Base-by-base conservation (phyloP, 208 protist species). In the Lotmaria passim region DNA sequence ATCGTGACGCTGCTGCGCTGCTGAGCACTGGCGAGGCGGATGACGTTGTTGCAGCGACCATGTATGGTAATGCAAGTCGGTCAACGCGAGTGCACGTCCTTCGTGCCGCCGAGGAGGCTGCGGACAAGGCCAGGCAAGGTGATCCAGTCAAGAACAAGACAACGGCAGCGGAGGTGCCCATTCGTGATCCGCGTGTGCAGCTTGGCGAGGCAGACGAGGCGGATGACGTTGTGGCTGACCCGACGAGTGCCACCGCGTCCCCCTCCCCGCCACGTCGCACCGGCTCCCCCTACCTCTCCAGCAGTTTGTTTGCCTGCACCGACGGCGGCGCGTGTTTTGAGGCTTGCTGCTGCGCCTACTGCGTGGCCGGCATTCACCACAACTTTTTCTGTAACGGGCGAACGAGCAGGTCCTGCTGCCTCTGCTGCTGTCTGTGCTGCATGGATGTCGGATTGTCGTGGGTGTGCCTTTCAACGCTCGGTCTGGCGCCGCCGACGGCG, bases 261-360 rank as follows among this genome's bases (percentile, higher is more conserved):
- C 19, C 47, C 4, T 17, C 47, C 4, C 7, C 19, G 23, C 47
- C 4, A 15, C 44, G 7, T 5, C 44, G 47, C 6, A 24, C 47
- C 7, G 50, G 28, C 15, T 3, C 7, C 4, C 50, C 10, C 12
- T 5, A 56, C 28, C 38, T 56, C 15, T 17, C 50, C 28, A 56
- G 30, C 30, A 30, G 50, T 7, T 1, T 56, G 15, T 14, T 33
- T 30, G 50, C 3, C 30, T 56, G 23, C 17, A 3, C 12, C 21
- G 30, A 15, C 47, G 24, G 47, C 3, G 3, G 7, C 10, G 15
- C 30, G 7, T 56, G 50, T 17, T 11, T 38, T 7, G 50, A 56
- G 4, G 50, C 50, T 24, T 56, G 28, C 28, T 56, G 50, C 50
- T 56, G 50, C 17, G 28, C 28, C 28, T 56, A 56, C 50, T 56